phyloP scores from a whole-genome alignment of 2,329 filamentous ascomycete genomes.

The Colletotrichum trifolii region DNA sequence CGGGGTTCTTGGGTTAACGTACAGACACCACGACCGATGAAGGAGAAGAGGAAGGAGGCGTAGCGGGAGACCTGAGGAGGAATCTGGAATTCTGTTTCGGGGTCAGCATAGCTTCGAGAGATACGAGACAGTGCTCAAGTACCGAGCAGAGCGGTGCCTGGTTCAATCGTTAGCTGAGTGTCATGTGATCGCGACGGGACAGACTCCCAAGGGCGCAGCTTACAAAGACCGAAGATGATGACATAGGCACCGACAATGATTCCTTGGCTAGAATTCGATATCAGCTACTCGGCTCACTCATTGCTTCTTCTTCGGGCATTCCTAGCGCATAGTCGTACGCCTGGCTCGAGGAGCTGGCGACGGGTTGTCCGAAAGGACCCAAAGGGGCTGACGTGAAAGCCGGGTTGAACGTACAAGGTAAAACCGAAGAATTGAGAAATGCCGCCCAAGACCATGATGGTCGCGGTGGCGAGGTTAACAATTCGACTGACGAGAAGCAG shows the following conservation, averaged over 20 bases:
- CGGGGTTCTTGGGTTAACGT: slow-evolving; percentile 55
- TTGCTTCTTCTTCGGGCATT: neutral
- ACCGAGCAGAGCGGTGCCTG: slow-evolving; percentile 76
- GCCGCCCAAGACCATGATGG: slow-evolving; percentile 88
- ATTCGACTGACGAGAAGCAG: slow-evolving; percentile 74
- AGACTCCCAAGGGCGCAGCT: slow-evolving; percentile 44
- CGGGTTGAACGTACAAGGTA: slow-evolving; percentile 62
- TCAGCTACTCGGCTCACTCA: slow-evolving; percentile 18
- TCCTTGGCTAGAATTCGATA: slow-evolving; percentile 62
- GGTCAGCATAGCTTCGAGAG: slow-evolving; percentile 9
- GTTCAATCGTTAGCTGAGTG: slow-evolving; percentile 38
- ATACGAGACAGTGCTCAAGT: slow-evolving; percentile 36
- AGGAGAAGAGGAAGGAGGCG: slow-evolving; percentile 97
- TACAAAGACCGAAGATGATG: slow-evolving; percentile 89
- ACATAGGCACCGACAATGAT: slow-evolving; percentile 88
- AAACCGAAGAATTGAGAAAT: slow-evolving; percentile 76
- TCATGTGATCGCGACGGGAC: neutral
- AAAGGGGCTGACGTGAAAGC: neutral
- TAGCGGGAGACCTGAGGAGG: slow-evolving; percentile 93
- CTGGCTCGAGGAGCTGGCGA: slow-evolving; percentile 8
- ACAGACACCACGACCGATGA: slow-evolving; percentile 95
- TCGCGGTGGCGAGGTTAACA: slow-evolving; percentile 89
- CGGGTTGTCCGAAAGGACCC: slow-evolving; percentile 19
- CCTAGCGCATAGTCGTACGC: slow-evolving; percentile 25
- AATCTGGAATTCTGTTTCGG: slow-evolving; percentile 83